Conservation (phyloP, 2,329 filamentous ascomycete species). For the Lecanoromycetidae sp. region DNA sequence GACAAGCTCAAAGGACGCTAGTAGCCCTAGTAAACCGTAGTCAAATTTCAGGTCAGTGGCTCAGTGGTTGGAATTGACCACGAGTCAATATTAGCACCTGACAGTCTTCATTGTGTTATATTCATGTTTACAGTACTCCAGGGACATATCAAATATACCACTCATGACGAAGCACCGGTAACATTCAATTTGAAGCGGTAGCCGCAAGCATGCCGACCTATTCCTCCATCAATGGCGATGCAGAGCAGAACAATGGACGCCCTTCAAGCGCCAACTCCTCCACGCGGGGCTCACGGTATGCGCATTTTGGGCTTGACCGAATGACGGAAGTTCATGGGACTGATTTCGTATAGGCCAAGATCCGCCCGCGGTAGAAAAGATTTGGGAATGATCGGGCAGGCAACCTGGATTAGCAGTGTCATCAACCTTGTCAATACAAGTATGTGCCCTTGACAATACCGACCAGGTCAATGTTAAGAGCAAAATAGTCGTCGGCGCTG, state of each 20-base stretch:
- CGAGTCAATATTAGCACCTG: too few relatives aligned
- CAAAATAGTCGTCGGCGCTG: conserved; percentile 69
- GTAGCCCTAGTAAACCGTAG: too few relatives aligned
- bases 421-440: conserved; percentile 96
- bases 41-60: too few relatives aligned
- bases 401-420: conserved; percentile 79
- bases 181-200: not conserved
- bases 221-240: conserved; percentile 12
- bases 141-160: too few relatives aligned
- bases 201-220: conserved; percentile 12
- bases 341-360: conserved; percentile 36
- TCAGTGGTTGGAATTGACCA: too few relatives aligned
- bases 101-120: too few relatives aligned
- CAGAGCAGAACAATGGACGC: conserved; percentile 15
- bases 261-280: conserved; percentile 17
- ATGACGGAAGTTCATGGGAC: too few relatives aligned
- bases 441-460: conserved; percentile 34
- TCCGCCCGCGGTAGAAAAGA: conserved; percentile 56
- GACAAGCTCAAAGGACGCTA: too few relatives aligned
- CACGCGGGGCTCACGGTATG: conserved; percentile 14
- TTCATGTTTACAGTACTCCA: too few relatives aligned
- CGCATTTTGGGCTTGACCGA: not conserved
- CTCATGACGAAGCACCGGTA: not conserved
- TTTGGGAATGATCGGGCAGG: conserved; percentile 56
- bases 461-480: not conserved